A percentile compares a stretch with the other conserved stretches of the same genome.
phyloP scores from a whole-genome alignment of 1,284 basidiomycete species.

The Melampsora americana region DNA sequence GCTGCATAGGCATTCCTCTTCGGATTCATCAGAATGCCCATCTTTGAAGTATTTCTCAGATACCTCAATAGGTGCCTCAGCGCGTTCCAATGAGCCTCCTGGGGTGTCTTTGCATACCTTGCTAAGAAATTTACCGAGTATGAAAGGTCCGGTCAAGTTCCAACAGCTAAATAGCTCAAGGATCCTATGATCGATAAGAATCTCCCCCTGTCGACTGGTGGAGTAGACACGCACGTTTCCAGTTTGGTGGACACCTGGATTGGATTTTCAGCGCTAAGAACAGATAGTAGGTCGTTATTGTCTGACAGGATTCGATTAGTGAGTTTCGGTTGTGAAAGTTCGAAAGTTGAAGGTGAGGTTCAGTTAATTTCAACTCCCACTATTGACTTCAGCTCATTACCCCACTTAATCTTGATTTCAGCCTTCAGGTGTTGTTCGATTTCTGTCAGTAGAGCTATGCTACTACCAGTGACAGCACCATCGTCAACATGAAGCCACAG shows the following conservation, averaged over 20 bases:
- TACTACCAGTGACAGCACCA: constrained; percentile 6
- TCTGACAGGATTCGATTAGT: background rate
- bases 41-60: background rate
- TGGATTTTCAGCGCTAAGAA: background rate
- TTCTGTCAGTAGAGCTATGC: background rate
- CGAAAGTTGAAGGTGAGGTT: background rate
- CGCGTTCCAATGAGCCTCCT: background rate
- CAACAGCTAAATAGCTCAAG: background rate
- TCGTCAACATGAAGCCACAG: constrained; percentile 36
- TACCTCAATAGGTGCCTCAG: background rate
- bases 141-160: background rate
- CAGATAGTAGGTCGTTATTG: background rate
- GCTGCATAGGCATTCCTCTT: background rate
- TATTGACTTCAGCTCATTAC: background rate
- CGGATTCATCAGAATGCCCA: background rate
- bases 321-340: background rate
- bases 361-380: background rate
- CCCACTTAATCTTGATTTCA: constrained; percentile 18
- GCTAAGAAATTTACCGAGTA: constrained; percentile 1
- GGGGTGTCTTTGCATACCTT: background rate
- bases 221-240: background rate
- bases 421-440: background rate
- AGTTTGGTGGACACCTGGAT: background rate
- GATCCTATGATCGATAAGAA: too few species aligned
- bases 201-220: background rate